Evolutionary conservation across 352 stramenopile species (phyloP), one percentile per base, ranked within the genome.

Genomic region (Globisporangium canariense): DNA sequence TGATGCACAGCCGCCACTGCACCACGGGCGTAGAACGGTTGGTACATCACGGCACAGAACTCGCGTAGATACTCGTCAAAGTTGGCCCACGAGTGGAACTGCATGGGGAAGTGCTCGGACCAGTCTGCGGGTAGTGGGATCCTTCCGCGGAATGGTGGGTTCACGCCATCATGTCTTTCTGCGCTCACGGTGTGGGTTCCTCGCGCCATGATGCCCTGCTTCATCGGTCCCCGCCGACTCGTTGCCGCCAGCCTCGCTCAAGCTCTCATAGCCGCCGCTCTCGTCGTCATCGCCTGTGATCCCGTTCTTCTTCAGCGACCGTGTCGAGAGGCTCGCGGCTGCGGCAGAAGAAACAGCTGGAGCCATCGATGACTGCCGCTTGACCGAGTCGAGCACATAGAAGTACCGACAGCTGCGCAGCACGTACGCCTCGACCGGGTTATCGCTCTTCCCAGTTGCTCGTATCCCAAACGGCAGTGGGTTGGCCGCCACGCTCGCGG

Each of bases 361-460:
- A 11, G 38, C 38, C 6, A 43, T 8, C 32, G 32, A 43, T 16
- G 18, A 73, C 58, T 75, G 75, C 7, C 75, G 71, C 69, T 89
- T 83, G 30, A 89, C 72, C 36, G 75, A 67, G n/a, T 83, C 73
- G 28, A 91, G 77, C 45, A 79, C 70, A 66, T 87, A 78, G 65
- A 89, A 91, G 66, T 91, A 91, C 47, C 82, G 73, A 54, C 82
- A 91, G 32, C 84, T 65, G 0, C 80, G 77, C 58, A 86, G 65
- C 46, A 91, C 80, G 22, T 87, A 68, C 2, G 74, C 61, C 58
- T 89, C 82, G 0, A 77, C 70, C n/a, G 53, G 67, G 64, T 60
- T 60, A 32, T 32, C n/a, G 32, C 49, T 60, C 41, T 40, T 47
- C 41, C 13, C 67, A 41, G 45, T 56, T 52, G 51, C 43, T 38